Conservation (phyloP, 2,329 filamentous ascomycete genomes). For the Apiospora saccharicola region DNA sequence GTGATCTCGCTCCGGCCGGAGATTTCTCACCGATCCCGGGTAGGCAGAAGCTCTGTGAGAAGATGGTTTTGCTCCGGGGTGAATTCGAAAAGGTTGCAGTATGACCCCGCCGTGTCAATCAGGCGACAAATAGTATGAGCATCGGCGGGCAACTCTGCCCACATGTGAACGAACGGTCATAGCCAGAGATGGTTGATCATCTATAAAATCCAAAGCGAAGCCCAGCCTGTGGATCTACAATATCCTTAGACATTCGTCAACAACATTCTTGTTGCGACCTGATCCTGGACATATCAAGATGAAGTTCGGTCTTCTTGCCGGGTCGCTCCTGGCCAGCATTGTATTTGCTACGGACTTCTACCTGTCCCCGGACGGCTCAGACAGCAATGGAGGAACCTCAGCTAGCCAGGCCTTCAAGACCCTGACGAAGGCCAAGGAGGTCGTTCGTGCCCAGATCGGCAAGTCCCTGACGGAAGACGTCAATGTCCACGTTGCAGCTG, state of each 20-base stretch:
- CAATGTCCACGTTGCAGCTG: slow-evolving; percentile 18
- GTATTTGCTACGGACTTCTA: slow-evolving; percentile 10
- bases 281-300: not conserved
- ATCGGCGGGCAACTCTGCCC: not conserved
- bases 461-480: not conserved
- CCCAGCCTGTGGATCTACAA: no score
- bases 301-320: not conserved
- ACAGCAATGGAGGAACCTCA: not conserved
- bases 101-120: not conserved
- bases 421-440: not conserved
- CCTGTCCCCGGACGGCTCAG: slow-evolving; percentile 1
- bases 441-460: not conserved
- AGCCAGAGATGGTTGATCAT: not conserved
- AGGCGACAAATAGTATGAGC: not conserved
- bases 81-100: not conserved
- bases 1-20: not conserved
- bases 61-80: not conserved
- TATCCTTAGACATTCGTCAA: not conserved
- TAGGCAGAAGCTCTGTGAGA: not conserved
- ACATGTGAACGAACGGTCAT: not conserved
- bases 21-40: slow-evolving; percentile 3
- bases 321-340: not conserved
- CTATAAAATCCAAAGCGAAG: not conserved
- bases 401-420: not conserved
- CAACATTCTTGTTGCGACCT: no score